Conservation (phyloP, 805 yeast species). For the Blastobotrys peoriensis region DNA sequence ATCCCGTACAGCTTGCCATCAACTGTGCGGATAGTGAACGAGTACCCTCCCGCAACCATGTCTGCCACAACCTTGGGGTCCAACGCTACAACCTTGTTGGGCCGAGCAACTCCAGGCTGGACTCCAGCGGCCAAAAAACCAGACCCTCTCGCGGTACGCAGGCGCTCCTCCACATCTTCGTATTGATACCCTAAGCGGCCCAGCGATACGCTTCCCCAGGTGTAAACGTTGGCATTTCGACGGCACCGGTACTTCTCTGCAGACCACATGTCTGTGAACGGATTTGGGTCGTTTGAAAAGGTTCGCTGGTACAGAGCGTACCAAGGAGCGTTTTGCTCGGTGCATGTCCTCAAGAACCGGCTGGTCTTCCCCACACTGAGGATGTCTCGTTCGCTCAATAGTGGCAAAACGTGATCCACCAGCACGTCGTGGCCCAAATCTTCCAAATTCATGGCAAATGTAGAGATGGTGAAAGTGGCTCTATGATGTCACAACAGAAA, state of each 20-base stretch:
- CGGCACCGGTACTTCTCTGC: slow-evolving; percentile 41
- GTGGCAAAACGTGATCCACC: slow-evolving; percentile 19
- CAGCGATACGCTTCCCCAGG: slow-evolving; percentile 45
- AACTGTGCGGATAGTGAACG: slow-evolving; percentile 51
- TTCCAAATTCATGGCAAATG: slow-evolving; percentile 5
- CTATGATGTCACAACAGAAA: no score
- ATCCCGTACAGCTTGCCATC: slow-evolving; percentile 52
- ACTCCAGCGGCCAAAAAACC: not conserved
- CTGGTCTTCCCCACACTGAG: slow-evolving; percentile 36
- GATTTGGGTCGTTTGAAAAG: slow-evolving; percentile 41
- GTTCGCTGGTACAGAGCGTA: slow-evolving; percentile 38
- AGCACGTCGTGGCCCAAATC: slow-evolving; percentile 18
- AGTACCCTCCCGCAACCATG: slow-evolving; percentile 59
- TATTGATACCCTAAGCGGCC: slow-evolving; percentile 42
- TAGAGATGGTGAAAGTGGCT: not conserved
- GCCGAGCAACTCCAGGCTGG: slow-evolving; percentile 32
- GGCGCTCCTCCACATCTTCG: slow-evolving; percentile 2
- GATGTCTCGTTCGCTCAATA: slow-evolving; percentile 32
- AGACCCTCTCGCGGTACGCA: not conserved
- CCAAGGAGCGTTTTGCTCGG: slow-evolving; percentile 41
- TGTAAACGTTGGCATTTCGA: slow-evolving; percentile 35
- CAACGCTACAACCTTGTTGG: slow-evolving; percentile 36
- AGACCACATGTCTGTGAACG: slow-evolving; percentile 43
- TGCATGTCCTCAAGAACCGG: slow-evolving; percentile 31
- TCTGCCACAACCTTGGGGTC: slow-evolving; percentile 36